Base-by-base conservation (phyloP, 139 green algal species). In the Chlamydomonas applanata region DNA sequence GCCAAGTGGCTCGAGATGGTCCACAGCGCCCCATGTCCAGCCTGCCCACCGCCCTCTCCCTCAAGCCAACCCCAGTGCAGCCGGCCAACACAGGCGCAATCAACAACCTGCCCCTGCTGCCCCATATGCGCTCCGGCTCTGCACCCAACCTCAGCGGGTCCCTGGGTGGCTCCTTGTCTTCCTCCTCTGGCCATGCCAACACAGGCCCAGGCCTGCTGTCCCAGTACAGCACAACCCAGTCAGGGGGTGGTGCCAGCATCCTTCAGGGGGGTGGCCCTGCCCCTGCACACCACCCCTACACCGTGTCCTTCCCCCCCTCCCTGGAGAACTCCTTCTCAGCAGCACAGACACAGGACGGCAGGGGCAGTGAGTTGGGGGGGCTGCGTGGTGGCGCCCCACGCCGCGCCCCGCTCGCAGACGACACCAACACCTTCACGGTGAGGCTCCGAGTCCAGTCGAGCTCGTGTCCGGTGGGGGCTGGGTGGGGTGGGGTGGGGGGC, bases 231-330 rank as follows among this genome's bases (percentile, higher is more conserved):
- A 33, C 34, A 44, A 14, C 11, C 63, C n/a, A n/a, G n/a, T 54
- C 63, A 70, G 34, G 29, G 17, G n/a, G 16, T 24, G 19, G 44
- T n/a, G 13, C 36, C 65, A 40, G 20, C 35, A 40, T 17, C 19
- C 11, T 49, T 7, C 36, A 53, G 30, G 40, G 33, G 20, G 3
- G 4, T 9, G 34, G 34, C 7, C 36, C 40, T 24, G 65, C 65
- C 20, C 17, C 36, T 19, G 1, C 22, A 59, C 2, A n/a, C 5
- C 25, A 36, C 36, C 40, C 7, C 7, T 72, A 72, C 65, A 72
- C 36, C 2, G 65, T 72, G 36, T 45, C 65, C 35, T 72, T 72
- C 40, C 65, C 65, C 7, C 65, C 40, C 11, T 60, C 36, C n/a
- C 20, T 36, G 44, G 27, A 27, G 22, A 40, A 22, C 24, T 72